Percentiles rank a stretch among this genome's conserved stretches.
Evolutionary conservation across 1,139 yeast species (phyloP).

Genomic region (Pichia sp.): DNA sequence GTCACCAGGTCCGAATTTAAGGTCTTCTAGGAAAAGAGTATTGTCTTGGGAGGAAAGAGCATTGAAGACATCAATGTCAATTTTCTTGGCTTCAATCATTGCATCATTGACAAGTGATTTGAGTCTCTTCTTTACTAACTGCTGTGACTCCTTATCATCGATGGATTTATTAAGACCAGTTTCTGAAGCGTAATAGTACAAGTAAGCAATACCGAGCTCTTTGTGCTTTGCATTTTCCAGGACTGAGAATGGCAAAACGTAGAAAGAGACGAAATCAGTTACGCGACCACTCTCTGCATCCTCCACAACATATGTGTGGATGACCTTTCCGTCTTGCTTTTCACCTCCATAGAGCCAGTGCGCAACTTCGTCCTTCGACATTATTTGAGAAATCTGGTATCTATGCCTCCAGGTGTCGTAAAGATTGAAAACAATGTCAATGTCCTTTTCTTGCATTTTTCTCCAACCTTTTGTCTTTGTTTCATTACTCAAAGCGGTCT

Average conservation of each 20-base stretch:
- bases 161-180: conserved; percentile 34
- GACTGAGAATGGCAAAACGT: conserved; percentile 81
- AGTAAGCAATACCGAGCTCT: conserved; percentile 77
- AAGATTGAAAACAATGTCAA: conserved; percentile 54
- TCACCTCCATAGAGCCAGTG: conserved; percentile 71
- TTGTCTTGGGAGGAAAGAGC: conserved; percentile 91
- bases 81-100: conserved; percentile 59
- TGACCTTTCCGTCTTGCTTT: conserved; percentile 39
- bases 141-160: conserved; percentile 27
- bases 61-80: conserved; percentile 83
- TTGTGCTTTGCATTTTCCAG: conserved; percentile 59
- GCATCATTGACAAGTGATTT: conserved; percentile 63
- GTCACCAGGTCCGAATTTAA: conserved; percentile 92
- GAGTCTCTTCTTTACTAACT: conserved; percentile 50
- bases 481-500: conserved; percentile 59
- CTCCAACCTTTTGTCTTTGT: conserved; percentile 59
- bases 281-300: conserved; percentile 49
- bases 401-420: conserved; percentile 56
- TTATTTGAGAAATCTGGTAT: conserved; percentile 67
- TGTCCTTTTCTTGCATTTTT: conserved; percentile 51
- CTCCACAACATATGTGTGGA: conserved; percentile 76
- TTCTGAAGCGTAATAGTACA: conserved; percentile 84
- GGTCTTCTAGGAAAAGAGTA: conserved; percentile 66
- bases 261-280: conserved; percentile 86
- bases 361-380: conserved; percentile 59